These are phyloP conservation scores for Vigna radiata DNA, from an alignment of 306 rosid species.

Conservation along the genomic window DNA sequence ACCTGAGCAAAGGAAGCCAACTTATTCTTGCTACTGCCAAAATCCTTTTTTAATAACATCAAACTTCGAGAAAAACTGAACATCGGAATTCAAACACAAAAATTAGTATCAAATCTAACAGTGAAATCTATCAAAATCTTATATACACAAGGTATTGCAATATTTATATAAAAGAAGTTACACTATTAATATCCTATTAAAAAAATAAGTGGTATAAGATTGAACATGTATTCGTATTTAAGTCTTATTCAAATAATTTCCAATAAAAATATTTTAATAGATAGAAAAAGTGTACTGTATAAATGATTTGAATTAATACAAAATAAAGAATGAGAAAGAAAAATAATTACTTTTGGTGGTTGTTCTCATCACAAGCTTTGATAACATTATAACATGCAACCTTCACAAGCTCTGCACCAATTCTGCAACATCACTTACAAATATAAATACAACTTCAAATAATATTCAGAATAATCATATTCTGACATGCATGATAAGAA, in stretches of 20 bases:
- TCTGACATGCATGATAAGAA: background rate
- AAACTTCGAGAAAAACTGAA: constrained; percentile 53
- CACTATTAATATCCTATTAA: too few species aligned
- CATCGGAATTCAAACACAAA: constrained; percentile 8
- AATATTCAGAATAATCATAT: constrained; percentile 2
- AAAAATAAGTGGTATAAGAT: too few species aligned
- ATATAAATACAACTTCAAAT: constrained; percentile 31
- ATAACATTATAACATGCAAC: constrained; percentile 56
- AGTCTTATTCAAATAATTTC: background rate
- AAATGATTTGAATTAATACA: background rate
- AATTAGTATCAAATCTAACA: background rate
- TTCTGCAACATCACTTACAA: constrained; percentile 50
- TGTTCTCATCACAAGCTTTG: constrained; percentile 55
- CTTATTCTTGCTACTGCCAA: constrained; percentile 49
- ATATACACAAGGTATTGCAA: too few species aligned
- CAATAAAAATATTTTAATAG: background rate
- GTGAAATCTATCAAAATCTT: too few species aligned
- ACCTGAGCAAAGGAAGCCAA: constrained; percentile 58
- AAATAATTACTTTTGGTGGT: constrained; percentile 48
- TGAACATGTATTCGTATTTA: too few species aligned
- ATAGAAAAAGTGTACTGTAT: background rate
- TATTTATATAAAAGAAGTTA: too few species aligned
- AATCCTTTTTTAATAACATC: constrained; percentile 55
- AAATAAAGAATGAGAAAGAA: background rate
- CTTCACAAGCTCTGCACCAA: constrained; percentile 64